Conservation (phyloP, 768 basidiomycete genomes). For the Postia placenta region DNA sequence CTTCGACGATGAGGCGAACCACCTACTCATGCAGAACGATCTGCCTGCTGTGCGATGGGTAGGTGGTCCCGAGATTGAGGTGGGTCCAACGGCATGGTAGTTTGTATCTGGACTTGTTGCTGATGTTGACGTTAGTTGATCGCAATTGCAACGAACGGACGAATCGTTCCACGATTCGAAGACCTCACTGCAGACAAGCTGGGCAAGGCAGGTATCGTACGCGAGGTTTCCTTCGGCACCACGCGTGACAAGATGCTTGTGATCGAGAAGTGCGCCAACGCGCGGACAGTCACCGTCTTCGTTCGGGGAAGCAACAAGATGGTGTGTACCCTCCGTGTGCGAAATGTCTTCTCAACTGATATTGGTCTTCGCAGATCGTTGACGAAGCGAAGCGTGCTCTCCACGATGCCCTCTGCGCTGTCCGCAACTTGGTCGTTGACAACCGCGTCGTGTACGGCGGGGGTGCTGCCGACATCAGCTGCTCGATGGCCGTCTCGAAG, state of each 20-base stretch:
- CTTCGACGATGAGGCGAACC: constrained; percentile 99
- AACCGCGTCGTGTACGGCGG: constrained; percentile 98
- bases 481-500: constrained; percentile 86
- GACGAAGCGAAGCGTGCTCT: constrained; percentile 98
- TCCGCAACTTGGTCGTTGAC: constrained; percentile 91
- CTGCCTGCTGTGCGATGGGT: constrained; percentile 98
- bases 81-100: too few species aligned
- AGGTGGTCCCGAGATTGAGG: constrained; percentile 98
- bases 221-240: constrained; percentile 94
- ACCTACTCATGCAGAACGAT: constrained; percentile 95
- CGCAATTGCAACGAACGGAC: constrained; percentile 96
- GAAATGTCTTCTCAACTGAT: background rate
- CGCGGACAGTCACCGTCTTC: constrained; percentile 93
- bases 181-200: constrained; percentile 89
- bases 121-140: constrained; percentile 56
- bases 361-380: constrained; percentile 63
- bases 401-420: constrained; percentile 96
- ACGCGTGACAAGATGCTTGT: constrained; percentile 99
- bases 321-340: constrained; percentile 39
- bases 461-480: constrained; percentile 96
- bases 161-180: constrained; percentile 97
- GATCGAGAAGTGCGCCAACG: constrained; percentile 97
- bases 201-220: constrained; percentile 88
- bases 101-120: background rate
- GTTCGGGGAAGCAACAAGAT: constrained; percentile 99